These are phyloP conservation scores for Neurospora sp. DNA, from an alignment of 495 filamentous ascomycete genomes.

Conservation along the genomic window DNA sequence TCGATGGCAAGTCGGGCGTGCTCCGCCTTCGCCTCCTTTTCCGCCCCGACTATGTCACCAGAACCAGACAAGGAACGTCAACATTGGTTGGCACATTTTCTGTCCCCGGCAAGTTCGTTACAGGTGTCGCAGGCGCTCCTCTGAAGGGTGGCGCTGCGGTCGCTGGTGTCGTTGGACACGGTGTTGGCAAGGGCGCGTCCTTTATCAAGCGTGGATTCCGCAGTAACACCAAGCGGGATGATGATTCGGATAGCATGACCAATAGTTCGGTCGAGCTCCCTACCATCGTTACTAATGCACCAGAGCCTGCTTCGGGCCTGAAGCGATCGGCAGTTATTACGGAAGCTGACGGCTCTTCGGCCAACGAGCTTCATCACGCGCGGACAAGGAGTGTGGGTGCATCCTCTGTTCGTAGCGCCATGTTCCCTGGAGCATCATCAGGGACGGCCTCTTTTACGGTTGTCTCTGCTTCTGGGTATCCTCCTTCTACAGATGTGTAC, in stretches of 20 bases:
- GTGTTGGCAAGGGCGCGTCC: slow-evolving; percentile 78
- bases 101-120: slow-evolving; percentile 81
- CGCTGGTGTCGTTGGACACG: slow-evolving; percentile 57
- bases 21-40: slow-evolving; percentile 83
- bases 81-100: slow-evolving; percentile 92
- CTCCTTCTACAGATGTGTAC: slow-evolving; percentile 68
- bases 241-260: slow-evolving; percentile 30
- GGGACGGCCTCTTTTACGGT: slow-evolving; percentile 78
- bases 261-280: slow-evolving; percentile 32
- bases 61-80: slow-evolving; percentile 78
- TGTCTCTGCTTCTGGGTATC: slow-evolving; percentile 69
- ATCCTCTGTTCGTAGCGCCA: slow-evolving; percentile 47
- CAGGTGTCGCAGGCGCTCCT: slow-evolving; percentile 66
- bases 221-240: slow-evolving; percentile 49
- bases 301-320: slow-evolving; percentile 25
- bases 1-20: slow-evolving; percentile 84
- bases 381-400: slow-evolving; percentile 62
- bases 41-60: slow-evolving; percentile 83
- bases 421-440: slow-evolving; percentile 43
- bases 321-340: slow-evolving; percentile 18
- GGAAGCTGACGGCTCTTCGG: neutral
- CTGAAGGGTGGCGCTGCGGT: slow-evolving; percentile 81
- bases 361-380: slow-evolving; percentile 42
- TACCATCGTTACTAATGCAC: slow-evolving; percentile 30
- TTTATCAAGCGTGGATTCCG: slow-evolving; percentile 76